Evolutionary conservation across 495 filamentous ascomycete species (phyloP).

Genomic region (Filosporella fistucella): DNA sequence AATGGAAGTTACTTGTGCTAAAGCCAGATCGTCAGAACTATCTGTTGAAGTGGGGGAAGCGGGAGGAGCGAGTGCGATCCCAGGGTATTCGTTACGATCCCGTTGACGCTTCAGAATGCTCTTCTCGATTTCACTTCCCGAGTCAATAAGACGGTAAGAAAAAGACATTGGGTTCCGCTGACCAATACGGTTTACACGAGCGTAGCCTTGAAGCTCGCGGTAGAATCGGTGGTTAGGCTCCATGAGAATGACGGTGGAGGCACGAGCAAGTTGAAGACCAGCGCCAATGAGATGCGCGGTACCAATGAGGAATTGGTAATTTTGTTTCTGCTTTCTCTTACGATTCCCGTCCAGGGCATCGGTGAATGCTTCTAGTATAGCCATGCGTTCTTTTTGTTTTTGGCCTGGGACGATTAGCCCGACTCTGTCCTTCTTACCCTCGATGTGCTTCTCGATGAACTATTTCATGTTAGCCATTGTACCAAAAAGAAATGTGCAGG

Average conservation of each 20-base stretch:
- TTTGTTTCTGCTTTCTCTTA: background rate
- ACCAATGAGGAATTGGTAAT: slow-evolving; percentile 8
- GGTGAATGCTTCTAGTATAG: slow-evolving; percentile 7
- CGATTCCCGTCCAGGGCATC: slow-evolving; percentile 1
- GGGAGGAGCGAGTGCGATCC: too few species aligned
- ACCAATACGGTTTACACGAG: slow-evolving; percentile 9
- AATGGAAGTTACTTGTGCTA: too few species aligned
- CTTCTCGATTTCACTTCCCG: background rate
- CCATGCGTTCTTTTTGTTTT: background rate
- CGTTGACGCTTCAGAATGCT: slow-evolving; percentile 1
- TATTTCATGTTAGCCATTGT: background rate
- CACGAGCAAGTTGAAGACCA: slow-evolving; percentile 5
- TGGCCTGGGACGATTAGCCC: slow-evolving; percentile 1
- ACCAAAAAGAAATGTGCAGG: background rate
- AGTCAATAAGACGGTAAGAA: slow-evolving; percentile 3
- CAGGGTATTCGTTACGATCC: background rate
- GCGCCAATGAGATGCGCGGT: slow-evolving; percentile 7
- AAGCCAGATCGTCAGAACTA: too few species aligned
- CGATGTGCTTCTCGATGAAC: slow-evolving; percentile 7
- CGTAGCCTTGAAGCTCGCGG: slow-evolving; percentile 1
- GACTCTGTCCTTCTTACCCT: background rate
- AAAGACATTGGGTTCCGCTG: background rate
- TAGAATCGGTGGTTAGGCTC: slow-evolving; percentile 6
- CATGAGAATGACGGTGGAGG: slow-evolving; percentile 4
- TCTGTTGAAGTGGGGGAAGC: too few species aligned